A percentile compares a stretch with the other conserved stretches of the same genome.
Evolutionary conservation across 257 asterid genomes (phyloP).

Genomic region (Thymus quinquecostatus): DNA sequence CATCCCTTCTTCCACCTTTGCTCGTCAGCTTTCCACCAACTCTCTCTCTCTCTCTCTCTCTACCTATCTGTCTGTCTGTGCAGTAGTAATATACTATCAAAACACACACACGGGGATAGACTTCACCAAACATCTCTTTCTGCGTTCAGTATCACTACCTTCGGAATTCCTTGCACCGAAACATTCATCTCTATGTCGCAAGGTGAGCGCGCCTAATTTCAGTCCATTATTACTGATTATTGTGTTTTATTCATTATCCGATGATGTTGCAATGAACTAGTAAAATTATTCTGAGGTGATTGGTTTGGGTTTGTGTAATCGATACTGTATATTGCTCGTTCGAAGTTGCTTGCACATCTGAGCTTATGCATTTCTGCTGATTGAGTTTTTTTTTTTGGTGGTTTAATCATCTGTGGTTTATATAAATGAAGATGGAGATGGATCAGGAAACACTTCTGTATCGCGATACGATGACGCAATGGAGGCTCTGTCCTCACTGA

Average conservation of each 20-base stretch:
- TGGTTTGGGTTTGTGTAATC: not conserved
- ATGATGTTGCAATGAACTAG: not conserved
- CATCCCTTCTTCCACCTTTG: constrained; percentile 26
- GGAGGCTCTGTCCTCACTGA: constrained; percentile 94
- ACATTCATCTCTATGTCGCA: constrained; percentile 35
- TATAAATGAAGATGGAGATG: constrained; percentile 46
- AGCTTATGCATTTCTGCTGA: constrained; percentile 19
- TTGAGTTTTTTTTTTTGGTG: constrained; percentile 19
- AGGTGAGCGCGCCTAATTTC: constrained; percentile 30
- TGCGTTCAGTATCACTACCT: constrained; percentile 14
- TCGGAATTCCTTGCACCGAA: constrained; percentile 26
- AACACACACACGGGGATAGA: too few species aligned
- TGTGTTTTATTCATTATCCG: not conserved
- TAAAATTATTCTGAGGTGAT: not conserved
- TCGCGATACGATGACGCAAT: constrained; percentile 82
- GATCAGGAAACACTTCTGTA: constrained; percentile 35
- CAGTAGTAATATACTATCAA: too few species aligned
- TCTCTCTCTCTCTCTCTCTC: constrained; percentile 2
- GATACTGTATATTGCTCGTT: constrained; percentile 10
- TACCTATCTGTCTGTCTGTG: not conserved
- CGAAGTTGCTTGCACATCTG: constrained; percentile 7
- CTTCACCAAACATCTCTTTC: not conserved
- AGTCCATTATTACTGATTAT: constrained; percentile 14
- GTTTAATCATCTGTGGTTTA: not conserved
- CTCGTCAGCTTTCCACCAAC: constrained; percentile 20